Conservation (phyloP, 495 filamentous ascomycete species). For the Podospora didyma region DNA sequence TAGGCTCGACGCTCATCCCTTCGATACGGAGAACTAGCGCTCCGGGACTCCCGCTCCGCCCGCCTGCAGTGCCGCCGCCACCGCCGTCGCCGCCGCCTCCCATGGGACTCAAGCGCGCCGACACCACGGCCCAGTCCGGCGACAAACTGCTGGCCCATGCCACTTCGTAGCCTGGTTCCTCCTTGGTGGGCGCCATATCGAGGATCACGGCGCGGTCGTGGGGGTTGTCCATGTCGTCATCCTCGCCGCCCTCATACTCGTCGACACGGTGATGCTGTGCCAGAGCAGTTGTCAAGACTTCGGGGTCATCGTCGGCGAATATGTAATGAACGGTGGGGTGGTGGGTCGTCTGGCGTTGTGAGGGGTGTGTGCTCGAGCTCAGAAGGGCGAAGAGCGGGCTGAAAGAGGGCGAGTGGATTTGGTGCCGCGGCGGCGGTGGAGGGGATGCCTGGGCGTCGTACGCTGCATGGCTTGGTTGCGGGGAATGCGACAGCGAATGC, state of each 20-base stretch:
- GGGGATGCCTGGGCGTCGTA: conserved; percentile 1
- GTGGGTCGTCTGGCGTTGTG: conserved; percentile 43
- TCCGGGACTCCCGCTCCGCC: conserved; percentile 23
- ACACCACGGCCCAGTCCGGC: conserved; percentile 43
- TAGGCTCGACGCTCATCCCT: conserved; percentile 44
- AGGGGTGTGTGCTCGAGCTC: conserved; percentile 37
- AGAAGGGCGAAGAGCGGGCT: conserved; percentile 64
- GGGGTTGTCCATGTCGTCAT: conserved; percentile 15
- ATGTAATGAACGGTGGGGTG: conserved; percentile 87
- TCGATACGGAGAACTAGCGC: conserved; percentile 66
- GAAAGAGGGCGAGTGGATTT: conserved; percentile 40
- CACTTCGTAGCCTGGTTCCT: conserved; percentile 42
- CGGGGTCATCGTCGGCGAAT: conserved; percentile 74
- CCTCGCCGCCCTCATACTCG: conserved; percentile 5
- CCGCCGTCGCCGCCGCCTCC: conserved; percentile 24
- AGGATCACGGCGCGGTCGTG: conserved; percentile 55
- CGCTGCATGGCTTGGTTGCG: conserved; percentile 7
- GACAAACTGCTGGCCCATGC: conserved; percentile 43
- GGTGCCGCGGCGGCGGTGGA: conserved; percentile 4
- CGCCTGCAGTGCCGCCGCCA: conserved; percentile 20
- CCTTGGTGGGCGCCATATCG: conserved; percentile 46
- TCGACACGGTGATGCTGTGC: conserved; percentile 31
- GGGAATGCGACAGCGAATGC: conserved; percentile 13
- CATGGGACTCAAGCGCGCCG: conserved; percentile 38
- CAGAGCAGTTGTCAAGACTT: conserved; percentile 54